Evolutionary conservation across 2,329 filamentous ascomycete genomes (phyloP).

Genomic region (Penicillium aurantiogriseum): DNA sequence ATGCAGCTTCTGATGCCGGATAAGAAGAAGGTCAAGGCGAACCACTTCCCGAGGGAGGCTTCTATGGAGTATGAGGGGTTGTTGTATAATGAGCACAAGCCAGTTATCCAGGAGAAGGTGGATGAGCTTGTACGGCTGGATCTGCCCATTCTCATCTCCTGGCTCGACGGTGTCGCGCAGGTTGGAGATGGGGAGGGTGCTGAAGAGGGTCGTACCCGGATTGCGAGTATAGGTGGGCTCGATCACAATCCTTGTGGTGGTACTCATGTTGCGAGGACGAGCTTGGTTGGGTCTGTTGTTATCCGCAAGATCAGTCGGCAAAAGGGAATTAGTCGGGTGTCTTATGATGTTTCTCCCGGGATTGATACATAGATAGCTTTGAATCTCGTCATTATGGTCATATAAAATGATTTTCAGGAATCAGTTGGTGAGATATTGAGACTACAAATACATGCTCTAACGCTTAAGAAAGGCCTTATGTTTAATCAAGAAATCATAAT

Average conservation of each 20-base stretch:
- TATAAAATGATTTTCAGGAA: background rate
- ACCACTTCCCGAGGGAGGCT: slow-evolving; percentile 30
- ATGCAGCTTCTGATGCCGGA: slow-evolving; percentile 27
- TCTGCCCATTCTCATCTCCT: slow-evolving; percentile 25
- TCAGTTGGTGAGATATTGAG: background rate
- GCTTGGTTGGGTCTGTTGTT: slow-evolving; percentile 23
- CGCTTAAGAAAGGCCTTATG: background rate
- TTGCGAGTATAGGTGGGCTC: slow-evolving; percentile 31
- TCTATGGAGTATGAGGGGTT: slow-evolving; percentile 31
- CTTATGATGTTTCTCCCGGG: slow-evolving; percentile 26
- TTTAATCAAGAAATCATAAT: slow-evolving; percentile 40
- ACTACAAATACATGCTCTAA: slow-evolving; percentile 4
- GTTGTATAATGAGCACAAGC: slow-evolving; percentile 31
- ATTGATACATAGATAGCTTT: slow-evolving; percentile 6
- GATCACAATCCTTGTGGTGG: slow-evolving; percentile 34
- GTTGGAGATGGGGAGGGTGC: slow-evolving; percentile 17
- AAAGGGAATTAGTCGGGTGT: slow-evolving; percentile 31
- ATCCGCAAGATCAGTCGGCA: slow-evolving; percentile 32
- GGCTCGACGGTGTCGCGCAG: slow-evolving; percentile 24
- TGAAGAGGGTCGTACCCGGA: slow-evolving; percentile 17
- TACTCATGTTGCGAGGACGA: slow-evolving; percentile 29
- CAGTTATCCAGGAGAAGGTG: slow-evolving; percentile 29
- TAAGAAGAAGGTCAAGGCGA: slow-evolving; percentile 31
- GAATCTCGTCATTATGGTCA: background rate
- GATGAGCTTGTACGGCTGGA: slow-evolving; percentile 25